Evolutionary conservation across 2,329 filamentous ascomycete species (phyloP), one percentile per base, ranked within the genome.

Genomic region (Trichoderma atroviride): DNA sequence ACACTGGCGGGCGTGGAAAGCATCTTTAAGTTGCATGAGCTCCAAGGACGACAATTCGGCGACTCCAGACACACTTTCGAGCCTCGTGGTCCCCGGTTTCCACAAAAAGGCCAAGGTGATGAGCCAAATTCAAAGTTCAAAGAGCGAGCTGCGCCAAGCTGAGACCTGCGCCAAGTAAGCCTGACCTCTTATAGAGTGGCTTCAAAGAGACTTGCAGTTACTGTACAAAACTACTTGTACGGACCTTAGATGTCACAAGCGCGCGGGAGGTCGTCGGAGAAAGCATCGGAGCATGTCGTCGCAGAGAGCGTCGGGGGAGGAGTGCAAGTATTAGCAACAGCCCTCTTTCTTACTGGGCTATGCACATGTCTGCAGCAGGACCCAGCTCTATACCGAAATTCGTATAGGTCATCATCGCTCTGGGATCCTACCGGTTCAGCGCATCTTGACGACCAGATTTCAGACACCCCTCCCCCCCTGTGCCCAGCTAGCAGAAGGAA

Each of bases 1-100:
- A 59, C 40, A 43, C 55, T 52, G 63, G 55, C 63, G 63, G 63
- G 63, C 55, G 63, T 67, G 11, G 4, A 13, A 16, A 64, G 50
- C 40, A 67, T 58, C 53, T 22, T 43, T 35, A 22, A 58, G 63
- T 29, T 58, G 40, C 55, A 59, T 43, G 35, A 65, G 40, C 63
- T 55, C 53, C 53, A 19, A 50, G 10, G n/a, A 52, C 33, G 22
- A 31, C 13, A n/a, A 33, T 37, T 67, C 63, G 55, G 63, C 55
- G 55, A 58, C 55, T n/a, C 59, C 24, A 59, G 29, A 22, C 55
- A 67, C 59, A 67, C 55, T 58, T 47, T 59, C 35, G 14, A 50
- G 55, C 55, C 63, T 67, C 63, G 16, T 29, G 52, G 40, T 59
- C 40, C 40, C 40, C 55, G 29, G 37, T 50, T 50, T 19, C 55